Conservation (phyloP, 805 yeast genomes). For the Wickerhamomyces queroliae region DNA sequence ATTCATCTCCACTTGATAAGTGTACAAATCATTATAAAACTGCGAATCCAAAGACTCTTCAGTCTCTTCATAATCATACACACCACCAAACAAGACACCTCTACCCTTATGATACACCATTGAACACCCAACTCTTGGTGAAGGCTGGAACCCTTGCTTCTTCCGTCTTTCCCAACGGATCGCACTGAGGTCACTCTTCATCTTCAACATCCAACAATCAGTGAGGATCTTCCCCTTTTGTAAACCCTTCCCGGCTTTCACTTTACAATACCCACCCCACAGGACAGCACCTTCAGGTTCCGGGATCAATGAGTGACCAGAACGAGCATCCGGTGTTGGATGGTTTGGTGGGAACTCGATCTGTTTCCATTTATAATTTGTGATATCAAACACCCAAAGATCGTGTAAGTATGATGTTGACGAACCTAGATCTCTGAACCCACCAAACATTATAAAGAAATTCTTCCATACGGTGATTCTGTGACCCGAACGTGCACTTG, state of each 20-base stretch:
- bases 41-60: slow-evolving; percentile 85
- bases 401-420: slow-evolving; percentile 81
- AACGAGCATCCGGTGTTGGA: slow-evolving; percentile 81
- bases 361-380: slow-evolving; percentile 87
- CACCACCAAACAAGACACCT: slow-evolving; percentile 94
- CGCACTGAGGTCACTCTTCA: slow-evolving; percentile 72
- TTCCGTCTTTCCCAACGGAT: slow-evolving; percentile 86
- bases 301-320: slow-evolving; percentile 87
- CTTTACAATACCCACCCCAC: slow-evolving; percentile 93
- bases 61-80: slow-evolving; percentile 89
- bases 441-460: slow-evolving; percentile 80
- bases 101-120: slow-evolving; percentile 86
- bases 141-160: slow-evolving; percentile 85
- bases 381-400: slow-evolving; percentile 88
- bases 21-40: slow-evolving; percentile 73
- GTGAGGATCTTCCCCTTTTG: slow-evolving; percentile 86
- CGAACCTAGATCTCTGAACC: slow-evolving; percentile 84
- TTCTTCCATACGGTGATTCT: slow-evolving; percentile 91
- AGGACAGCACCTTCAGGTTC: slow-evolving; percentile 74
- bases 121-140: slow-evolving; percentile 92
- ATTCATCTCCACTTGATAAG: slow-evolving; percentile 80
- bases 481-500: slow-evolving; percentile 89
- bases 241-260: slow-evolving; percentile 80
- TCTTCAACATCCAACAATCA: slow-evolving; percentile 83
- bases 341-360: slow-evolving; percentile 81